Percentiles rank a stretch among this genome's conserved stretches.
Evolutionary conservation across 2,329 filamentous ascomycete species (phyloP).

Genomic region (Monosporascus sp.): DNA sequence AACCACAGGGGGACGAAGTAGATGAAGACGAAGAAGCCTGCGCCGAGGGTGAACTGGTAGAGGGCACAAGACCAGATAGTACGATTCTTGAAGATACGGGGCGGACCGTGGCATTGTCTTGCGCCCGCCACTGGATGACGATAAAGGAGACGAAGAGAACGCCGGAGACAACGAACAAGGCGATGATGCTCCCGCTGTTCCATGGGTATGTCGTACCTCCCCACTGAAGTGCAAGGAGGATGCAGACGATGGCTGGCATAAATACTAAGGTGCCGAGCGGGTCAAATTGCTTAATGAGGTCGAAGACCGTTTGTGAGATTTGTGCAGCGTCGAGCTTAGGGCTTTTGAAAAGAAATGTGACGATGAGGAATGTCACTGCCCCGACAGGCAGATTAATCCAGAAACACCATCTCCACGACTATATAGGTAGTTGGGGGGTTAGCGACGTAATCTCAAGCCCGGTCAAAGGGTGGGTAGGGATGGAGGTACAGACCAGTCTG

Average conservation of each 20-base stretch:
- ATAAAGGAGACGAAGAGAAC: conserved; percentile 42
- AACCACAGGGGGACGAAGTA: conserved; percentile 37
- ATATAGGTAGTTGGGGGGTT: no score
- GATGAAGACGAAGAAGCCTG: conserved; percentile 36
- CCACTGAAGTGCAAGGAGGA: conserved; percentile 53
- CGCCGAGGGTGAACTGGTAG: conserved; percentile 39
- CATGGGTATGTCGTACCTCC: conserved; percentile 48
- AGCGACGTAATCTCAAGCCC: no score
- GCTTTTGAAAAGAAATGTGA: no score
- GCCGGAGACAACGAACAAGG: conserved; percentile 44
- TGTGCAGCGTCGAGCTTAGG: no score
- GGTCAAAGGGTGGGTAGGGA: not conserved
- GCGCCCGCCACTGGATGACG: conserved; percentile 37
- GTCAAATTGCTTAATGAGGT: conserved; percentile 1
- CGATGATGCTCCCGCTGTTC: conserved; percentile 42
- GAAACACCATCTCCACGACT: no score
- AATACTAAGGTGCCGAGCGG: conserved; percentile 3
- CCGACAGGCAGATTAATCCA: no score
- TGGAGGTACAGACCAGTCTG: not conserved
- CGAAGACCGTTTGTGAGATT: no score
- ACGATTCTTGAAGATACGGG: conserved; percentile 41
- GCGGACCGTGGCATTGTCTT: conserved; percentile 43
- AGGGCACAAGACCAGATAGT: conserved; percentile 27
- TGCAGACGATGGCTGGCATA: conserved; percentile 41
- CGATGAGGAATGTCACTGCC: no score